Conservation (phyloP, 148 eudicot species). For the Hydrangea macrophylla region DNA sequence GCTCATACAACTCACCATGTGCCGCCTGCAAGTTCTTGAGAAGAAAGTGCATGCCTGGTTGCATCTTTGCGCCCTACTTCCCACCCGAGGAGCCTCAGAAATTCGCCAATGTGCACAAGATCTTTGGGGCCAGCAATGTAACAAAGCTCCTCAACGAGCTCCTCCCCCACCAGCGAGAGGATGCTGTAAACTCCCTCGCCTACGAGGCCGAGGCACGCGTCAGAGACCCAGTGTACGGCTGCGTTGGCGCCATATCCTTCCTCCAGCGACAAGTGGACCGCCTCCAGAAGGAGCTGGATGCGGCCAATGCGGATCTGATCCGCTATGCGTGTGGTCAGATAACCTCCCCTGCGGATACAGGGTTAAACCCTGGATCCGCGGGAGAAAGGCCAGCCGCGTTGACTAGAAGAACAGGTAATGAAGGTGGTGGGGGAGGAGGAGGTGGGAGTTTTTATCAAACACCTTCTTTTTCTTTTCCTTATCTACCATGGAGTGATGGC, state of each 20-base stretch:
- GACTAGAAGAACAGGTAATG: conserved; percentile 6
- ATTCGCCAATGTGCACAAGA: conserved; percentile 84
- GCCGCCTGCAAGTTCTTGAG: conserved; percentile 94
- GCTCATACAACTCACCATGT: conserved; percentile 74
- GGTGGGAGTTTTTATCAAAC: conserved; percentile 18
- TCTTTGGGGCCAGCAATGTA: conserved; percentile 85
- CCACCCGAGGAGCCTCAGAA: conserved; percentile 87
- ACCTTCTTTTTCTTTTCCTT: conserved; percentile 12
- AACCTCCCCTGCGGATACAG: neutral
- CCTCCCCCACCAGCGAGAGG: conserved; percentile 70
- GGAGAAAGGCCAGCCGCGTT: neutral
- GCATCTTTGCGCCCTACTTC: conserved; percentile 80
- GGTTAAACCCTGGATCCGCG: neutral
- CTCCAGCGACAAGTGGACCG: conserved; percentile 69
- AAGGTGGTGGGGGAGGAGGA: neutral
- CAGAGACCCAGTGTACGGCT: conserved; percentile 73
- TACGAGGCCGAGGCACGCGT: conserved; percentile 85
- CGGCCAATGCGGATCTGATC: conserved; percentile 62
- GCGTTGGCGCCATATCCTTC: conserved; percentile 72
- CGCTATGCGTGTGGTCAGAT: conserved; percentile 43
- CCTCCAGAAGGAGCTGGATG: conserved; percentile 74
- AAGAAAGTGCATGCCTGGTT: conserved; percentile 75
- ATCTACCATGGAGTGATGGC: conserved; percentile 19
- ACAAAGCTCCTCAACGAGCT: conserved; percentile 77
- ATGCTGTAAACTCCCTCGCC: conserved; percentile 76